A percentile compares a stretch with the other conserved stretches of the same genome.
These are phyloP conservation scores for Drechslerella dactyloides DNA, from an alignment of 2,329 filamentous ascomycete genomes.

Conservation along the genomic window DNA sequence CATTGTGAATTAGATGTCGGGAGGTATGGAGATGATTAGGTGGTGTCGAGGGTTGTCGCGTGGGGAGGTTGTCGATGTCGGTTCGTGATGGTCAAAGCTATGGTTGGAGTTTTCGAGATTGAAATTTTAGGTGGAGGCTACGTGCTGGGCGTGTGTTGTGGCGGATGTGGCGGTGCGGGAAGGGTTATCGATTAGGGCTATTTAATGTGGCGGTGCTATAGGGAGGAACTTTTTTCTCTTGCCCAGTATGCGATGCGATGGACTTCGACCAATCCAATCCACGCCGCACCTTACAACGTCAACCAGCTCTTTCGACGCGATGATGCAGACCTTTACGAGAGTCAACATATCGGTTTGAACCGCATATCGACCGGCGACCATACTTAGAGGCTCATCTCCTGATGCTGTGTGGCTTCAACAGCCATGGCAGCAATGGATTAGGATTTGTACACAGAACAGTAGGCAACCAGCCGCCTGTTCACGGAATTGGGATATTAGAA, in stretches of 20 bases:
- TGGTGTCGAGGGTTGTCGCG: slow-evolving; percentile 8
- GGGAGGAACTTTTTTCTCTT: slow-evolving; percentile 5
- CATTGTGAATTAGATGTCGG: slow-evolving; percentile 41
- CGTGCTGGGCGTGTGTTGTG: slow-evolving; percentile 34
- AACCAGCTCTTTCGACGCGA: too few relatives aligned
- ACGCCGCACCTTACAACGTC: too few relatives aligned
- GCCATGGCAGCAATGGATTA: too few relatives aligned
- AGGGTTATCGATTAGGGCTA: slow-evolving; percentile 49
- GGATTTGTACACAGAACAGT: too few relatives aligned
- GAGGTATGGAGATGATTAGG: neutral
- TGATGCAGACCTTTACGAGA: too few relatives aligned
- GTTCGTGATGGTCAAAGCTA: slow-evolving; percentile 11
- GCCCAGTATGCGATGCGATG: neutral
- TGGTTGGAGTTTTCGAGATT: slow-evolving; percentile 10
- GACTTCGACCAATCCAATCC: slow-evolving; percentile 4
- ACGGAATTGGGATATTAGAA: too few relatives aligned
- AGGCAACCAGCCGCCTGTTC: too few relatives aligned
- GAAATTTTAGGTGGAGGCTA: slow-evolving; percentile 44
- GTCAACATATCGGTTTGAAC: too few relatives aligned
- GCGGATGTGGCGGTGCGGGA: slow-evolving; percentile 20
- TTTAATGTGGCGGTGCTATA: slow-evolving; percentile 16
- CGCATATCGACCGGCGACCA: neutral
- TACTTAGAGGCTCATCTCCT: neutral
- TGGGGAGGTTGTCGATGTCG: slow-evolving; percentile 24
- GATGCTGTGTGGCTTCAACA: neutral